Conservation (phyloP, 2,329 filamentous ascomycete species). For the Ascosphaera pollenicola region DNA sequence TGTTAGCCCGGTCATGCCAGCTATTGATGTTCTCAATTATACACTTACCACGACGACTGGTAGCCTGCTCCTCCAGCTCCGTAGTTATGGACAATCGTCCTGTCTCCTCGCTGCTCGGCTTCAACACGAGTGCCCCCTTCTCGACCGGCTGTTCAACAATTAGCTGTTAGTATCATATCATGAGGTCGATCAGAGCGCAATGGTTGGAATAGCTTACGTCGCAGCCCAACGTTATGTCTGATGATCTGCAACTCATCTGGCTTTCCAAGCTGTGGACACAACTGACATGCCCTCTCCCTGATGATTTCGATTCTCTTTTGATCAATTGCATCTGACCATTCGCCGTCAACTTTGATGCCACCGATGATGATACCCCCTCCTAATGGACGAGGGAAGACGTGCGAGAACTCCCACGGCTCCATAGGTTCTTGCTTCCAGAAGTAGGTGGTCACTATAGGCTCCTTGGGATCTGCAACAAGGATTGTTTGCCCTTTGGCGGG, state of each 20-base stretch:
- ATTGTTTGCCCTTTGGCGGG: constrained; percentile 59
- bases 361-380: constrained; percentile 58
- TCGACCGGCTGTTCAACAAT: no score
- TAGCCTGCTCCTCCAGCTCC: constrained; percentile 61
- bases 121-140: constrained; percentile 48
- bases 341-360: constrained; percentile 51
- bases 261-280: constrained; percentile 43
- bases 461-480: no score
- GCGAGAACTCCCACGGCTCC: constrained; percentile 46
- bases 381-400: constrained; percentile 49
- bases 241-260: constrained; percentile 45
- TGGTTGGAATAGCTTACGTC: no score
- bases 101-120: constrained; percentile 36
- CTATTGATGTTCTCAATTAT: no score
- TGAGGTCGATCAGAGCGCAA: no score
- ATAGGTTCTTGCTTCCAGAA: no score
- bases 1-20: no score
- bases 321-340: constrained; percentile 53
- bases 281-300: constrained; percentile 47
- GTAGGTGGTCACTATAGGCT: no score
- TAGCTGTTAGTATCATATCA: no score
- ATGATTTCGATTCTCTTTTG: constrained; percentile 51
- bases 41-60: no score
- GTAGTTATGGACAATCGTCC: constrained; percentile 59
- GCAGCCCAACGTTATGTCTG: constrained; percentile 51